Evolutionary conservation across 306 rosid species (phyloP).

Genomic region (Boehmeria nivea): DNA sequence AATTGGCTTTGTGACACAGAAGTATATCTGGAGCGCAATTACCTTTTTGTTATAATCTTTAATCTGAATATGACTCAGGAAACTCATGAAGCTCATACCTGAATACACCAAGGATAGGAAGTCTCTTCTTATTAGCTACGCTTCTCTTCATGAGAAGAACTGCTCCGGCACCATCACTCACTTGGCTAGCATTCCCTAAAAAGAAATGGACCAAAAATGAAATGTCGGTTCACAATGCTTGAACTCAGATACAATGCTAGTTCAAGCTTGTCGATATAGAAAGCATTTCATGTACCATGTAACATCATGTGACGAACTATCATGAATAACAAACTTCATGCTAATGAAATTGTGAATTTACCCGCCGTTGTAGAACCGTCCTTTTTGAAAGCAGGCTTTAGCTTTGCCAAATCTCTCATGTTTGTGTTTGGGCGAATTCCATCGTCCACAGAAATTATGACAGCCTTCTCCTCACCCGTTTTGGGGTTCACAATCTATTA

Average conservation of each 20-base stretch:
- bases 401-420: constrained; percentile 57
- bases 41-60: too few species aligned
- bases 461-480: constrained; percentile 68
- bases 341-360: constrained; percentile 20
- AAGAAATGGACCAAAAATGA: neutral
- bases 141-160: constrained; percentile 95
- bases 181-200: constrained; percentile 88
- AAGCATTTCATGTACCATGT: too few species aligned
- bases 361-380: constrained; percentile 91
- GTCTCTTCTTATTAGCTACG: constrained; percentile 64
- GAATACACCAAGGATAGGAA: constrained; percentile 77
- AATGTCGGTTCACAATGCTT: constrained; percentile 1
- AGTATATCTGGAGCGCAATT: too few species aligned
- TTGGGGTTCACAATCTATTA: constrained; percentile 69
- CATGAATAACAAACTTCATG: too few species aligned
- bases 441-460: constrained; percentile 66
- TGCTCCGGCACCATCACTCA: constrained; percentile 92
- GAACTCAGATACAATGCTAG: too few species aligned
- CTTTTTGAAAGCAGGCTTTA: constrained; percentile 73
- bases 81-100: constrained; percentile 30
- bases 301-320: too few species aligned
- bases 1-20: neutral
- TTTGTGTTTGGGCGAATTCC: constrained; percentile 69
- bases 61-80: neutral
- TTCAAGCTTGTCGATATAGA: too few species aligned